Percentiles rank a stretch among this genome's conserved stretches.
These are phyloP conservation scores for Peniophora sp. DNA, from an alignment of 1,284 basidiomycete genomes.

Conservation along the genomic window DNA sequence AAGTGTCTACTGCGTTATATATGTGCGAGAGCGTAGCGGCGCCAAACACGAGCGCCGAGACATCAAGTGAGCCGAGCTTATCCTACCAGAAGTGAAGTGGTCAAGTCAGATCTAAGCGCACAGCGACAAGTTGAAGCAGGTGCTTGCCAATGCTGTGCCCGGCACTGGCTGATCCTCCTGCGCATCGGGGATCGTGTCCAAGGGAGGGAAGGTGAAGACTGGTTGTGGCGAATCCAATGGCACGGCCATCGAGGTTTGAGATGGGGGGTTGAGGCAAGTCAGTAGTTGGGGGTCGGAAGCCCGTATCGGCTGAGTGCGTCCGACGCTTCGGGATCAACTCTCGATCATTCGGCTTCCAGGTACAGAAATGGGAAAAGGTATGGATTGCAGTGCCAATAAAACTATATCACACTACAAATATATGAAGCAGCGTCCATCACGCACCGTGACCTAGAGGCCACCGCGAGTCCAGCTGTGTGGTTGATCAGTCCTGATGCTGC, in stretches of 20 bases:
- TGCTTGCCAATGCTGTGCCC: constrained; percentile 29
- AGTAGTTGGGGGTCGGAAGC: not conserved
- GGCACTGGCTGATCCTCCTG: constrained; percentile 41
- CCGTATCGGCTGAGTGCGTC: too few relatives aligned
- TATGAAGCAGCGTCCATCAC: too few relatives aligned
- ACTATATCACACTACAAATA: too few relatives aligned
- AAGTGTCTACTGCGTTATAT: constrained; percentile 62
- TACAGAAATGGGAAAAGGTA: not conserved
- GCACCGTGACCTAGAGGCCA: too few relatives aligned
- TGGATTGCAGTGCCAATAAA: constrained; percentile 1
- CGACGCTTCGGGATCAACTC: too few relatives aligned
- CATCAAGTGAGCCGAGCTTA: constrained; percentile 22
- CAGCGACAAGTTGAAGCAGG: not conserved
- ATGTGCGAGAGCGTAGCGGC: constrained; percentile 67
- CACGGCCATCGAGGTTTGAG: constrained; percentile 27
- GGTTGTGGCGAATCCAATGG: constrained; percentile 34
- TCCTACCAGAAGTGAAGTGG: constrained; percentile 9
- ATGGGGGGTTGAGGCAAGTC: not conserved
- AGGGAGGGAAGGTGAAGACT: constrained; percentile 28
- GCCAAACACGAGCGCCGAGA: constrained; percentile 56
- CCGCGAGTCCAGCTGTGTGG: constrained; percentile 42
- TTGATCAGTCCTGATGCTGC: constrained; percentile 2
- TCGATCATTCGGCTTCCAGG: too few relatives aligned
- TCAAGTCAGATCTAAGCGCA: not conserved
- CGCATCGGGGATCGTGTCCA: constrained; percentile 37